These are phyloP conservation scores for Pseudocercospora musae DNA, from an alignment of 2,329 filamentous ascomycete species.

Conservation along the genomic window DNA sequence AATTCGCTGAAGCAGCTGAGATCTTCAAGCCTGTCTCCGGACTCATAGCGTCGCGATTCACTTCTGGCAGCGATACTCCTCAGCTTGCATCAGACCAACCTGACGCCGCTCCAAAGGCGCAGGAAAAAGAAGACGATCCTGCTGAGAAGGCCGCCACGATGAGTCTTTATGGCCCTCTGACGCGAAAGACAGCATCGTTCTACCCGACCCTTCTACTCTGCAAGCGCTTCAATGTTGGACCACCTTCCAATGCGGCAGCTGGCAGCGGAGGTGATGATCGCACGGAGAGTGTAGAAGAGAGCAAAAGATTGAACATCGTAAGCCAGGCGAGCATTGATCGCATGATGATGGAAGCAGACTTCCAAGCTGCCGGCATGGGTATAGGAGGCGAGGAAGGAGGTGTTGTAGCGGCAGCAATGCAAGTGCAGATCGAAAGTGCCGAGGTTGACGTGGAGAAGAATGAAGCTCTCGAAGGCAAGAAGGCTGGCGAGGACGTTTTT, in stretches of 20 bases:
- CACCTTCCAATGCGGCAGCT: slow-evolving; percentile 59
- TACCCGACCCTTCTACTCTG: slow-evolving; percentile 82
- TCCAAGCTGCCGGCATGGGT: slow-evolving; percentile 19
- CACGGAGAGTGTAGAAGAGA: slow-evolving; percentile 43
- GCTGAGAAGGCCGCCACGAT: slow-evolving; percentile 82
- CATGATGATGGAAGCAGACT: slow-evolving; percentile 50
- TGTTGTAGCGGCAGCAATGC: neutral
- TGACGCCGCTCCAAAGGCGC: slow-evolving; percentile 29
- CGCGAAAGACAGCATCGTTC: slow-evolving; percentile 68
- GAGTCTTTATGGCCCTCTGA: slow-evolving; percentile 91
- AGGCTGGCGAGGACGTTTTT: slow-evolving; percentile 77
- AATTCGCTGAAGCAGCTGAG: slow-evolving; percentile 71
- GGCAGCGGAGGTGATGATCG: slow-evolving; percentile 33
- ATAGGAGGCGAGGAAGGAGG: slow-evolving; percentile 11
- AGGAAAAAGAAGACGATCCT: slow-evolving; percentile 64
- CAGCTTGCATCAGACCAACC: slow-evolving; percentile 34
- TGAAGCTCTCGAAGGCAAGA: slow-evolving; percentile 69
- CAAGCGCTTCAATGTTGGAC: slow-evolving; percentile 87
- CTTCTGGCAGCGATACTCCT: slow-evolving; percentile 49
- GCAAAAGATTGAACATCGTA: slow-evolving; percentile 52
- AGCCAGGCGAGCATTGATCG: slow-evolving; percentile 55
- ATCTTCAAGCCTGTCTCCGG: slow-evolving; percentile 92
- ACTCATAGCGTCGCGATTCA: slow-evolving; percentile 91
- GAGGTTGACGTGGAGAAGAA: slow-evolving; percentile 70
- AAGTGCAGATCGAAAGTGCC: slow-evolving; percentile 25